phyloP scores from a whole-genome alignment of 2,329 filamentous ascomycete genomes.

The Thelonectria rubi region DNA sequence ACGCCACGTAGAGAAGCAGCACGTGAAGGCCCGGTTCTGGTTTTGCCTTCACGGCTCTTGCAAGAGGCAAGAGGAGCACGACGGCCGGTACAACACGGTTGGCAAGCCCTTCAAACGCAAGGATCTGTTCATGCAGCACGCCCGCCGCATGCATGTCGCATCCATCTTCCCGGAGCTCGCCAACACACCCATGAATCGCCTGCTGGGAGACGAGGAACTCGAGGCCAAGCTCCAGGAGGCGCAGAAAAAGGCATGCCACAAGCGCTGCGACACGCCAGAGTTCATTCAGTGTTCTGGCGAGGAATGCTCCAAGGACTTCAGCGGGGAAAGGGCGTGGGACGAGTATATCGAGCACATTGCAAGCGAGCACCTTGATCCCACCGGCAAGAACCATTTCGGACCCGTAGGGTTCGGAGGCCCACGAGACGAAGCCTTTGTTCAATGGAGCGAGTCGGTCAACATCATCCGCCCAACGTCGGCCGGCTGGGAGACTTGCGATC shows the following conservation, averaged over 20 bases:
- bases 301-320: conserved; percentile 69
- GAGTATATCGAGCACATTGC: conserved; percentile 88
- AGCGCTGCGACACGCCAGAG: conserved; percentile 69
- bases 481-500: conserved; percentile 49
- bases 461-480: conserved; percentile 45
- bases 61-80: conserved; percentile 45
- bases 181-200: conserved; percentile 47
- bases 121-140: conserved; percentile 89
- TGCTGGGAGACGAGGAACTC: conserved; percentile 61
- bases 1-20: conserved; percentile 82
- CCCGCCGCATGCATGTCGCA: conserved; percentile 83
- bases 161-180: conserved; percentile 47
- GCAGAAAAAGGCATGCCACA: conserved; percentile 66
- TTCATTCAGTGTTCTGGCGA: conserved; percentile 68
- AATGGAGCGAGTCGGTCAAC: conserved; percentile 46
- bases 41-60: conserved; percentile 75
- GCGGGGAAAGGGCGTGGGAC: conserved; percentile 75
- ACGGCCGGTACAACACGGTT: conserved; percentile 53
- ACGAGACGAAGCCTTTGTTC: conserved; percentile 50
- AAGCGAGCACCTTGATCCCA: conserved; percentile 71
- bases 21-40: conserved; percentile 79
- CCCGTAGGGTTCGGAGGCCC: conserved; percentile 51
- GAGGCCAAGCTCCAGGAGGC: conserved; percentile 62
- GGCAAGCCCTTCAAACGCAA: conserved; percentile 85
- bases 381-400: conserved; percentile 42